These are phyloP conservation scores for Fusarium secorum DNA, from an alignment of 2,329 filamentous ascomycete species.

Conservation along the genomic window DNA sequence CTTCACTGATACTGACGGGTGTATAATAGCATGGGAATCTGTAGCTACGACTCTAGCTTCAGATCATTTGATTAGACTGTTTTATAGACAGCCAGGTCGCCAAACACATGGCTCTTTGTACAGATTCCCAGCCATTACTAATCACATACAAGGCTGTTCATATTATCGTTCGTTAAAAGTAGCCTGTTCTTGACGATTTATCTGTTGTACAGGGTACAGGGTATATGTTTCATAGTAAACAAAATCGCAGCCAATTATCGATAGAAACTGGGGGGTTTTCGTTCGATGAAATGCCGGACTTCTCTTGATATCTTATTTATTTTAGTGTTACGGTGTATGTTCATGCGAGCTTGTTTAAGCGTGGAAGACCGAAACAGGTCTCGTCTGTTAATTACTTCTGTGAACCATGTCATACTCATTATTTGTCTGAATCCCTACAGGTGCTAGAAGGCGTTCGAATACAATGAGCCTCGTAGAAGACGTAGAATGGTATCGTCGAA, in stretches of 20 bases:
- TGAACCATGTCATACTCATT: not conserved
- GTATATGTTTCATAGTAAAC: not conserved
- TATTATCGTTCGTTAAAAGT: not conserved
- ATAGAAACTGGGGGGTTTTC: not conserved
- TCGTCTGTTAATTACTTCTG: slow-evolving; percentile 1
- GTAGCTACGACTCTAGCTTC: not conserved
- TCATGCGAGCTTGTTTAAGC: not conserved
- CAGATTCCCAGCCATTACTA: not conserved
- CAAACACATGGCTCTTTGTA: not conserved
- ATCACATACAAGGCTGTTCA: not conserved
- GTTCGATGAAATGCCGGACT: not conserved
- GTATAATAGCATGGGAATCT: not conserved
- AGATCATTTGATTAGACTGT: not conserved
- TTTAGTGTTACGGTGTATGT: not conserved
- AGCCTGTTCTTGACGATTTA: not conserved
- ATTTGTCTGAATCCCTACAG: not conserved
- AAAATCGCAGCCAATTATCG: not conserved
- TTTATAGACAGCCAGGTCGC: not conserved
- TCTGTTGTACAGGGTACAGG: not conserved
- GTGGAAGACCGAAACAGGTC: slow-evolving; percentile 1
- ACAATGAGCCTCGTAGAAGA: not conserved
- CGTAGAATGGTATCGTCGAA: not conserved
- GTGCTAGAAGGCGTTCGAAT: not conserved
- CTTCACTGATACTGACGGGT: not conserved
- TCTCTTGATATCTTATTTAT: not conserved